Evolutionary conservation across 495 filamentous ascomycete genomes (phyloP), one percentile per base, ranked within the genome.

Genomic region (Trichocladium antarcticum): DNA sequence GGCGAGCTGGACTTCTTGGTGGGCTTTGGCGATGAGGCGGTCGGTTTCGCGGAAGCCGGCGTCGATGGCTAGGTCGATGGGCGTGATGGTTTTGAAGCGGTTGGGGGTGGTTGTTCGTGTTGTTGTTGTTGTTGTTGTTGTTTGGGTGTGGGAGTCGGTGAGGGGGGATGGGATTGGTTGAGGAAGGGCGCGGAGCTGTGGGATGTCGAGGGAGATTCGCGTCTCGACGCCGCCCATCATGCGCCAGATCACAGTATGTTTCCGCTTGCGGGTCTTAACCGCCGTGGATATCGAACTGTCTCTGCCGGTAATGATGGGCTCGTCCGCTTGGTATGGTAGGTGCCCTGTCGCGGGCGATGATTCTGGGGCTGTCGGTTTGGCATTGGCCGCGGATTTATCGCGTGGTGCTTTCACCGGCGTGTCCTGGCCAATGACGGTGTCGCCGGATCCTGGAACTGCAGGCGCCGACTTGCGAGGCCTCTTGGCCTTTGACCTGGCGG

Each of bases 191-290:
- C 15, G 21, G 21, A 10, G 37, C 9, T 35, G 16, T 22, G 50
- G 36, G 16, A 42, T 1, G 31, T 21, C n/a, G 32, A 61, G 40
- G 4, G 55, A 43, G n/a, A 63, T 50, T 0, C 37, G 48, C 1
- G 65, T 64, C 39, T 69, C 66, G 1, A 70, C 59, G 3, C 68
- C 68, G 7, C 62, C 46, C 11, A 70, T 56, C 32, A 66, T 61
- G 35, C 69, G 68, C 56, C 64, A 67, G 15, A 56, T 40, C 11
- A 60, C 44, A 1, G 51, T 45, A 15, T 55, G 51, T 39, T 71
- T 72, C 42, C 69, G 63, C 48, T 65, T 67, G 29, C 68, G 65
- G 32, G 50, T 55, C 45, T 72, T 72, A 38, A 70, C 67, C 16
- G 61, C 58, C 5, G 60, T 58, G 4, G 62, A 61, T 22, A 68